Conservation (phyloP, 306 rosid genomes). For the Lagenaria siceraria region DNA sequence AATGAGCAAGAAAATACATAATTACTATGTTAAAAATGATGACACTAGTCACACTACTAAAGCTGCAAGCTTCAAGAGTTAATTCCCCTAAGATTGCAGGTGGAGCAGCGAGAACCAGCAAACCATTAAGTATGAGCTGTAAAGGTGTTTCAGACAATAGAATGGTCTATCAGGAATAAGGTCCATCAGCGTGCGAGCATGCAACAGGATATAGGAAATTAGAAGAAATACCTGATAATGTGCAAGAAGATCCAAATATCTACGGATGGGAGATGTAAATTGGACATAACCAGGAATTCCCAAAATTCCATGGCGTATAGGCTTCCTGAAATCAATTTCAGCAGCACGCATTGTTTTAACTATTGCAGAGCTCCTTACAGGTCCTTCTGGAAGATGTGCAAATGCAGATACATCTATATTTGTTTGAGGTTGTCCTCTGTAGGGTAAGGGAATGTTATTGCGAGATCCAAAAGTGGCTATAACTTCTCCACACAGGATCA, state of each 20-base stretch:
- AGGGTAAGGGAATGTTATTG: slow-evolving; percentile 78
- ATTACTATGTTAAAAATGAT: neutral
- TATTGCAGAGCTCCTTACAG: slow-evolving; percentile 82
- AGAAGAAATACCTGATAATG: slow-evolving; percentile 67
- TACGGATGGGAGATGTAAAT: slow-evolving; percentile 95
- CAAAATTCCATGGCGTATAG: slow-evolving; percentile 73
- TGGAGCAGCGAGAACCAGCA: neutral
- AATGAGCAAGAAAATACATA: neutral
- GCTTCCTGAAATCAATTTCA: slow-evolving; percentile 94
- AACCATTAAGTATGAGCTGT: neutral
- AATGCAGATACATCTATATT: slow-evolving; percentile 61
- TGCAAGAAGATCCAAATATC: slow-evolving; percentile 93
- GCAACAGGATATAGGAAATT: neutral
- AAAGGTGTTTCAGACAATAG: neutral
- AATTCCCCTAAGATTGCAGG: neutral
- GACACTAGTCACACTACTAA: neutral
- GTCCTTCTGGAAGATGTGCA: slow-evolving; percentile 96
- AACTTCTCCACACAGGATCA: slow-evolving; percentile 95
- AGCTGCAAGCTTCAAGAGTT: neutral
- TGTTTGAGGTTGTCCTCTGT: slow-evolving; percentile 97
- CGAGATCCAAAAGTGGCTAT: slow-evolving; percentile 66
- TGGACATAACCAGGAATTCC: slow-evolving; percentile 93
- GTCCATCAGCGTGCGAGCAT: no score
- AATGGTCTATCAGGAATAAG: neutral
- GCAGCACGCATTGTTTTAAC: slow-evolving; percentile 90